phyloP scores from a whole-genome alignment of 108 stramenopile genomes.

The Nitzschia sp. region DNA sequence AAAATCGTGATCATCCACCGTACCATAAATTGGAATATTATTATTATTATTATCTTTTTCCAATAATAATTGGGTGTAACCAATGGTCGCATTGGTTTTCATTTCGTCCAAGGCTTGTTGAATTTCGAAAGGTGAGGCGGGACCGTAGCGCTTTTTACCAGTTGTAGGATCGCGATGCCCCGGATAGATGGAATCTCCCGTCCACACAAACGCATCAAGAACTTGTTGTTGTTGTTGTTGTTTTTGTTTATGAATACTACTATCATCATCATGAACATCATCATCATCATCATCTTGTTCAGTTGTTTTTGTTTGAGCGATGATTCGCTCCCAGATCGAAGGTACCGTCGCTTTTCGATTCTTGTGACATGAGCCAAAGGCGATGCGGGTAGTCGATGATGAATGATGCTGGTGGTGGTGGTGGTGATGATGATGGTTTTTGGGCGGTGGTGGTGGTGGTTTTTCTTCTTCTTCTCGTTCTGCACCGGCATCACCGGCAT shows the following conservation, averaged over 20 bases:
- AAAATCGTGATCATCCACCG: conserved; percentile 94
- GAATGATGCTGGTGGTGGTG: neutral
- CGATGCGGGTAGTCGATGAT: conserved; percentile 30
- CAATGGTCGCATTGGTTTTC: conserved; percentile 63
- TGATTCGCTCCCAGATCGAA: conserved; percentile 69
- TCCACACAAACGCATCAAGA: conserved; percentile 77
- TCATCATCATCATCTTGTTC: neutral
- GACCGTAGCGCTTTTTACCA: conserved; percentile 37
- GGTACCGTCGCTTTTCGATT: conserved; percentile 28
- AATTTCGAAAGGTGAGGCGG: conserved; percentile 45
- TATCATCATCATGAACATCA: neutral
- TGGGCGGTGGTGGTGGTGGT: neutral
- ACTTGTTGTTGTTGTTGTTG: too few species aligned
- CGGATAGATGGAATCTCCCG: conserved; percentile 83
- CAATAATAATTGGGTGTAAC: conserved; percentile 48
- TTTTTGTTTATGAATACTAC: too few species aligned
- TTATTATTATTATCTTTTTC: neutral
- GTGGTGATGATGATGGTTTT: neutral
- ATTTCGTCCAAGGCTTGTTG: conserved; percentile 56
- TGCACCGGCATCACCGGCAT: too few species aligned
- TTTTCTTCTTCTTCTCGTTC: too few species aligned
- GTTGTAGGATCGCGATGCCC: conserved; percentile 37
- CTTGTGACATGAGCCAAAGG: conserved; percentile 86
- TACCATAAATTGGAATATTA: conserved; percentile 40
- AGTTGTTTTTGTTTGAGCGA: too few species aligned